Conservation (phyloP, 306 rosid genomes). For the Medicago ruthenica region DNA sequence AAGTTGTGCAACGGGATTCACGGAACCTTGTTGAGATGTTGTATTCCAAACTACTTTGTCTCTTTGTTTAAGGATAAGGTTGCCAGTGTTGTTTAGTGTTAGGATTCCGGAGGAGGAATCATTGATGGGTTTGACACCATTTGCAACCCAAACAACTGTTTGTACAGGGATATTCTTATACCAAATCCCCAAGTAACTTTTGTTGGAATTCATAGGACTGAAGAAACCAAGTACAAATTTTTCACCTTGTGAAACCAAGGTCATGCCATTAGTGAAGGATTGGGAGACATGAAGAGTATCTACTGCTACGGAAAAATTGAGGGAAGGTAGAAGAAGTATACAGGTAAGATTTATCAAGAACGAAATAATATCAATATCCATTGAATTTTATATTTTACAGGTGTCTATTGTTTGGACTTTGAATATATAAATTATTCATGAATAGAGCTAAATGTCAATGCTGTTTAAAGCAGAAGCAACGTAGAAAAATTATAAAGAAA, state of each 20-base stretch:
- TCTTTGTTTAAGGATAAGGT: constrained; percentile 39
- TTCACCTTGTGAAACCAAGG: constrained; percentile 52
- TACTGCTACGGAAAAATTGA: constrained; percentile 37
- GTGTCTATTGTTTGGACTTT: no score
- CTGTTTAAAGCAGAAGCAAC: not conserved
- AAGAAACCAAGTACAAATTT: constrained; percentile 65
- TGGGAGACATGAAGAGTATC: constrained; percentile 49
- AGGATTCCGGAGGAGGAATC: constrained; percentile 44
- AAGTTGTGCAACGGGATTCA: constrained; percentile 45
- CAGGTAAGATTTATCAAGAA: not conserved
- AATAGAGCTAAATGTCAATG: not conserved
- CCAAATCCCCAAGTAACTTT: constrained; percentile 65
- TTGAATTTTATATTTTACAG: constrained; percentile 2
- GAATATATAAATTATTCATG: not conserved
- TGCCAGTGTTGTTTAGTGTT: constrained; percentile 31
- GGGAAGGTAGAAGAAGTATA: constrained; percentile 4
- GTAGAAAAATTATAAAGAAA: not conserved
- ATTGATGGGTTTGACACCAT: constrained; percentile 44
- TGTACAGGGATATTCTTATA: constrained; percentile 46
- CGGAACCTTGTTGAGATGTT: constrained; percentile 4
- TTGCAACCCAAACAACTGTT: constrained; percentile 73
- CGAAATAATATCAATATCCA: constrained; percentile 1
- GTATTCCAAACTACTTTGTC: constrained; percentile 45
- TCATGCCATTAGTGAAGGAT: constrained; percentile 42
- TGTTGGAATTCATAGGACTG: constrained; percentile 51